These are phyloP conservation scores for Sarocladium strictum DNA, from an alignment of 2,329 filamentous ascomycete species.

Conservation along the genomic window DNA sequence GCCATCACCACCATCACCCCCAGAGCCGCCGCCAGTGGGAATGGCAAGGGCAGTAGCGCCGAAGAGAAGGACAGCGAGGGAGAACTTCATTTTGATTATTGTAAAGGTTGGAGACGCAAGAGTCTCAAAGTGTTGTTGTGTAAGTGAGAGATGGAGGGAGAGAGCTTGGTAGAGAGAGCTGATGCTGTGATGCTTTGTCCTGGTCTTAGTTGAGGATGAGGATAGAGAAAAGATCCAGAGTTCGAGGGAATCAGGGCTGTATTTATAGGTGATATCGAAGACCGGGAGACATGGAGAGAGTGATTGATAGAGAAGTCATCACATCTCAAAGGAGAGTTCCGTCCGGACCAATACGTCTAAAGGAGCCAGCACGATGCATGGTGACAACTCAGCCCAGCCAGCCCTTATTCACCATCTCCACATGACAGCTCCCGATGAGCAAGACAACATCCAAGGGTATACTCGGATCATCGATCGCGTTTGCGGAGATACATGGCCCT, in stretches of 20 bases:
- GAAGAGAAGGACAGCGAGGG: constrained; percentile 5
- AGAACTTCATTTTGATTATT: constrained; percentile 10
- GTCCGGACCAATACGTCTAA: background rate
- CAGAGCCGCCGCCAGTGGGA: constrained; percentile 5
- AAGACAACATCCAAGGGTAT: background rate
- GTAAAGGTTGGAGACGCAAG: background rate
- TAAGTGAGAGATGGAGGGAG: background rate
- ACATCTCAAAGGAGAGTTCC: background rate
- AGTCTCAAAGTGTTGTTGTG: background rate
- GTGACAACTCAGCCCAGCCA: background rate
- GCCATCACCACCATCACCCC: constrained; percentile 1
- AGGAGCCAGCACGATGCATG: background rate
- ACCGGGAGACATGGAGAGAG: no score
- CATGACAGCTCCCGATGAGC: background rate
- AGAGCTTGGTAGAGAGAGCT: background rate
- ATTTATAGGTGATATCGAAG: constrained; percentile 2
- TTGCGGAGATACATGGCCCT: constrained; percentile 4
- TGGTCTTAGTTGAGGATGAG: constrained; percentile 7
- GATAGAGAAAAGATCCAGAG: background rate
- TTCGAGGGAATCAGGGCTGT: constrained; percentile 1
- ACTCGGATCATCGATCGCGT: background rate
- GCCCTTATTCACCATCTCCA: background rate
- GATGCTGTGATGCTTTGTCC: constrained; percentile 6
- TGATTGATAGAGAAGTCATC: background rate
- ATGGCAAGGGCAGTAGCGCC: constrained; percentile 9